Conservation (phyloP, 2,329 filamentous ascomycete genomes). For the Pyrenochaeta sp. region DNA sequence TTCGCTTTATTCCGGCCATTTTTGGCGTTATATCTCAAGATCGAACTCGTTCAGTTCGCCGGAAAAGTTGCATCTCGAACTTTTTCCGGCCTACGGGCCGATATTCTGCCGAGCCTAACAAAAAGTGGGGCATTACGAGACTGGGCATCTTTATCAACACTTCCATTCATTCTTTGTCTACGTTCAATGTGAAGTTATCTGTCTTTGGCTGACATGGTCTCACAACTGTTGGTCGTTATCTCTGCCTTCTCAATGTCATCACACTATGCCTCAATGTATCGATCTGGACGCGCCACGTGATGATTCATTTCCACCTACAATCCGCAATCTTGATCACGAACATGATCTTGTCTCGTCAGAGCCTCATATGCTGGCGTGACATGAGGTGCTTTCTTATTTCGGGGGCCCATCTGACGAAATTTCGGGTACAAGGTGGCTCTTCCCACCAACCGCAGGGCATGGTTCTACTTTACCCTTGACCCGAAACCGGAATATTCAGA, state of each 20-base stretch:
- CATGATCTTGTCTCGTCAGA: not conserved
- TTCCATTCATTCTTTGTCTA: not conserved
- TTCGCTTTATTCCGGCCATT: conserved; percentile 50
- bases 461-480: conserved; percentile 1
- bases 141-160: not conserved
- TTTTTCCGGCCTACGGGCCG: conserved; percentile 35
- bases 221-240: not conserved
- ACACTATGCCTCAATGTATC: not conserved
- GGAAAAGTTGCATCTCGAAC: conserved; percentile 31
- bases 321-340: not conserved
- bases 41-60: conserved; percentile 9
- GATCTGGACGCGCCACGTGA: not conserved
- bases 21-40: conserved; percentile 11
- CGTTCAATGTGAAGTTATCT: no score
- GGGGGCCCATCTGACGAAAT: not conserved
- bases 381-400: conserved; percentile 9
- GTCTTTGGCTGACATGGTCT: not conserved
- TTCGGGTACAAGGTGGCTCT: not conserved
- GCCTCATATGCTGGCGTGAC: not conserved
- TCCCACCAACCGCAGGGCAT: conserved; percentile 3
- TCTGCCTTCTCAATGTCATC: not conserved
- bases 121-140: conserved; percentile 2
- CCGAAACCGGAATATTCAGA: not conserved
- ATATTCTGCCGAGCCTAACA: conserved; percentile 9
- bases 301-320: not conserved